Base-by-base conservation (phyloP, 257 asterid genomes). In the Leptodermis oblonga region DNA sequence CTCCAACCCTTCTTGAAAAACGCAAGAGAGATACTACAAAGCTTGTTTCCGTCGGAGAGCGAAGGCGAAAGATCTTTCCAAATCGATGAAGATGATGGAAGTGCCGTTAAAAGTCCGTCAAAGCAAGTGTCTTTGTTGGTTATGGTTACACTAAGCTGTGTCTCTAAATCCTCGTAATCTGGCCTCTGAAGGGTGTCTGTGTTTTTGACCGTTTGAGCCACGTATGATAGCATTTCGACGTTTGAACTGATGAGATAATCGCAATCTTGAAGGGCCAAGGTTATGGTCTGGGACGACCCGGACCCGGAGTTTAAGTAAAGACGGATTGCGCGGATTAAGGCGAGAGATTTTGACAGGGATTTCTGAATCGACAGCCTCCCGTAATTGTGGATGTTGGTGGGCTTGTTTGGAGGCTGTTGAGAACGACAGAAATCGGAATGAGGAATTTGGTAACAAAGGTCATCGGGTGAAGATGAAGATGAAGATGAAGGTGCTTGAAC, bases 21-120 rank as follows among this genome's bases (percentile, higher is more conserved):
- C 2, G 78, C 78, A 2, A 81, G 80, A 25, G 85, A 74, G 11
- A 81, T 72, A 22, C 85, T 72, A 33, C 70, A 81, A 30, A 70
- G 55, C 69, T 37, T 68, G 73, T 51, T 68, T 17, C 78, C 82
- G 33, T 77, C 65, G 13, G 31, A 13, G 11, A 81, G 62, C 12
- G 62, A 61, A 2, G 76, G 71, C 0, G 69, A 70, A 4, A 81
- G 39, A 4, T 62, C 65, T n/a, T n/a, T n/a, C n/a, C n/a, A n/a
- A n/a, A 26, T 36, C 4, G 23, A 23, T 3, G 76, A 67, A 13
- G 64, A 65, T 4, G 82, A 68, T 30, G 78, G 7, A 13, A n/a
- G n/a, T n/a, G n/a, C n/a, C n/a, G 42, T 36, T 20, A 81, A 69
- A 18, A 81, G 76, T n/a, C 75, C 78, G 23, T 74, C 82, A 37